Percentiles rank a stretch among this genome's conserved stretches.
Conservation (phyloP, 2,329 filamentous ascomycete genomes). For the Penicillium brevicompactum region DNA sequence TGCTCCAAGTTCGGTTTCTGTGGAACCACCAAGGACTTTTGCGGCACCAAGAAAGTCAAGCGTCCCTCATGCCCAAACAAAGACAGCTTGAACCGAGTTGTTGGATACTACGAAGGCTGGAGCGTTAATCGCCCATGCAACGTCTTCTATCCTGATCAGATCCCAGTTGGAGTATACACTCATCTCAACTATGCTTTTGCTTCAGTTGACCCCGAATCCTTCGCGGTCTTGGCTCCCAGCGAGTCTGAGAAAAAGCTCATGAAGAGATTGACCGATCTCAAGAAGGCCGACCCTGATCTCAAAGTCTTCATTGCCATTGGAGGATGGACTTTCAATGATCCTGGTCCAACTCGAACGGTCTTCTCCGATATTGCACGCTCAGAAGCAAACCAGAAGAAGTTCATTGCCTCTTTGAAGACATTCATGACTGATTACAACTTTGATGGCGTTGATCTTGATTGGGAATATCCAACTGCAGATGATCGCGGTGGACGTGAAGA, state of each 20-base stretch:
- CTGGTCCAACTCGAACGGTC: slow-evolving; percentile 15
- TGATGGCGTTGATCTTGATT: slow-evolving; percentile 17
- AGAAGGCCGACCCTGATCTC: slow-evolving; percentile 23
- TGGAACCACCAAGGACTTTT: slow-evolving; percentile 6
- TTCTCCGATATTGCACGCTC: slow-evolving; percentile 22
- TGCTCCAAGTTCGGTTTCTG: slow-evolving; percentile 24
- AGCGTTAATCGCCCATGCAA: slow-evolving; percentile 23
- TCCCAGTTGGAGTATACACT: slow-evolving; percentile 25
- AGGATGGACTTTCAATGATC: slow-evolving; percentile 29
- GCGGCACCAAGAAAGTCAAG: slow-evolving; percentile 9
- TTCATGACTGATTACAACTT: slow-evolving; percentile 1
- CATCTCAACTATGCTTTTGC: slow-evolving; percentile 47
- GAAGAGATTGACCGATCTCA: slow-evolving; percentile 34
- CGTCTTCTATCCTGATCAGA: slow-evolving; percentile 17
- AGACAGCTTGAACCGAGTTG: slow-evolving; percentile 10
- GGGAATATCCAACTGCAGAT: slow-evolving; percentile 9
- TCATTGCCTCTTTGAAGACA: not conserved
- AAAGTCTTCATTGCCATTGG: slow-evolving; percentile 29
- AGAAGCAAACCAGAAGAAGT: not conserved
- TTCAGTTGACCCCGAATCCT: slow-evolving; percentile 44
- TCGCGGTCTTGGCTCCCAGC: slow-evolving; percentile 29
- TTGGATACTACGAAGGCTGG: slow-evolving; percentile 45
- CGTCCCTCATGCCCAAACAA: slow-evolving; percentile 10
- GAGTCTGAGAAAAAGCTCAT: slow-evolving; percentile 18
- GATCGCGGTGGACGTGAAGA: slow-evolving; percentile 1